Base-by-base conservation (phyloP, 371 early-diverging fungal species). In the Actinomucor elegans region DNA sequence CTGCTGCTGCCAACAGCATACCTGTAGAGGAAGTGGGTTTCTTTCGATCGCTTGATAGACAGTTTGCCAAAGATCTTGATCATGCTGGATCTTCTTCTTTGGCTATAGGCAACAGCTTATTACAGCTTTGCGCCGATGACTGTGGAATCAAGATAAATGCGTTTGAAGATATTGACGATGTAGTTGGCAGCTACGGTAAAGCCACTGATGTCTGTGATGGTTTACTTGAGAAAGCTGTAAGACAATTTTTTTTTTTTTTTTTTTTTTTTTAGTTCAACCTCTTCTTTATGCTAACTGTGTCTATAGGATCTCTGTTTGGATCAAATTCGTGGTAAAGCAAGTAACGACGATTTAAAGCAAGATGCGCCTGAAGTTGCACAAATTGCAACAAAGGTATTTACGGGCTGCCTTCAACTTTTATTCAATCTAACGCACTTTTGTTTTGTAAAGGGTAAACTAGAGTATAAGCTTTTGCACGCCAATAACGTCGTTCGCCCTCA, bases 401-500 rank as follows among this genome's bases (percentile, higher is more conserved):
- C 12, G 24, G n/a, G 14, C n/a, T n/a, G n/a, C n/a, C n/a, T n/a
- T n/a, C n/a, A n/a, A n/a, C n/a, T n/a, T n/a, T n/a, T 14, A 11
- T 24, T 14, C 2, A 26, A 24, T 41, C 36, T 41, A 2, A 41
- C 41, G 6, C 21, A 2, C 10, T 32, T 20, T 21, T 21, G 3
- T 32, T 21, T 9, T 3, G 11, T 56, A 44, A 36, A 68, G 50
- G 72, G 71, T 48, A 70, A 72, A 24, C 49, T 76, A 8, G 82
- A 82, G 6, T 74, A 72, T 59, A 82, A 76, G 36, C 55, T 87
- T 42, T 73, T 92, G 32, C 89, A 92, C 44, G 91, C 92, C 1
- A 79, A 79, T 32, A 85, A 89, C 55, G 84, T 93, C 35, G 70
- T 83, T 21, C 79, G 94, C 21, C 97, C 98, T 40, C 98, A 98